A percentile compares a stretch with the other conserved stretches of the same genome.
These are phyloP conservation scores for Phytophthora citricola DNA, from an alignment of 352 stramenopile species.

Conservation along the genomic window DNA sequence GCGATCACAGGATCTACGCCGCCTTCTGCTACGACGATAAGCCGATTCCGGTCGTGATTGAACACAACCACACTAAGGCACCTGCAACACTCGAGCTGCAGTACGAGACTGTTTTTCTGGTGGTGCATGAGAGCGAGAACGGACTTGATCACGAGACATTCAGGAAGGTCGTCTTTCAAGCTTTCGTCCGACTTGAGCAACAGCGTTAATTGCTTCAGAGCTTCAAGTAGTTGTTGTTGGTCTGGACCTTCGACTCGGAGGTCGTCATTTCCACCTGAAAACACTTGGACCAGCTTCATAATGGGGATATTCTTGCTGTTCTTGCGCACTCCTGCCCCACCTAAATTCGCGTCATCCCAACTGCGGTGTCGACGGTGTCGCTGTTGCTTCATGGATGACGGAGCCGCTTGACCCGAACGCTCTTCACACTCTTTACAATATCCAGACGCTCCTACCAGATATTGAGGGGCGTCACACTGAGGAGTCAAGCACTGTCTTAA, in stretches of 20 bases:
- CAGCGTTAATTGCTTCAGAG: slow-evolving; percentile 55
- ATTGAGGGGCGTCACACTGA: slow-evolving; percentile 70
- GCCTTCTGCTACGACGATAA: slow-evolving; percentile 75
- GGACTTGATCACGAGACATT: slow-evolving; percentile 64
- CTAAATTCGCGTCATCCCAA: slow-evolving; percentile 44
- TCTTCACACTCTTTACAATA: slow-evolving; percentile 75
- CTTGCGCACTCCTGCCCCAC: slow-evolving; percentile 32
- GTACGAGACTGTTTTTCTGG: slow-evolving; percentile 48
- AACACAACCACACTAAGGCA: slow-evolving; percentile 83
- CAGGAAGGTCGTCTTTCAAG: slow-evolving; percentile 83
- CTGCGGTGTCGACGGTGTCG: slow-evolving; percentile 55
- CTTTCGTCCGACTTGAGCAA: slow-evolving; percentile 57
- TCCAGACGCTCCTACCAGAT: slow-evolving; percentile 62
- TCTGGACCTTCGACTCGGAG: slow-evolving; percentile 13
- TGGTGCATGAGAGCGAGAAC: slow-evolving; percentile 72
- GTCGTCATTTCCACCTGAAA: slow-evolving; percentile 34
- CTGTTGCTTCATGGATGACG: slow-evolving; percentile 16
- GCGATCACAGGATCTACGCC: slow-evolving; percentile 60
- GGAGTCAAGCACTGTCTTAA: slow-evolving; percentile 67
- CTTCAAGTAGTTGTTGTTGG: slow-evolving; percentile 42
- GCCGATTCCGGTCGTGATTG: slow-evolving; percentile 78
- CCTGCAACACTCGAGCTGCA: slow-evolving; percentile 83
- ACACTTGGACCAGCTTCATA: slow-evolving; percentile 45
- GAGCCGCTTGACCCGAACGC: slow-evolving; percentile 5
- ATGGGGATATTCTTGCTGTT: slow-evolving; percentile 54